Percentiles rank a stretch among this genome's conserved stretches.
Evolutionary conservation across 169 alveolate genomes (phyloP).

Genomic region (Plasmodium fragile): DNA sequence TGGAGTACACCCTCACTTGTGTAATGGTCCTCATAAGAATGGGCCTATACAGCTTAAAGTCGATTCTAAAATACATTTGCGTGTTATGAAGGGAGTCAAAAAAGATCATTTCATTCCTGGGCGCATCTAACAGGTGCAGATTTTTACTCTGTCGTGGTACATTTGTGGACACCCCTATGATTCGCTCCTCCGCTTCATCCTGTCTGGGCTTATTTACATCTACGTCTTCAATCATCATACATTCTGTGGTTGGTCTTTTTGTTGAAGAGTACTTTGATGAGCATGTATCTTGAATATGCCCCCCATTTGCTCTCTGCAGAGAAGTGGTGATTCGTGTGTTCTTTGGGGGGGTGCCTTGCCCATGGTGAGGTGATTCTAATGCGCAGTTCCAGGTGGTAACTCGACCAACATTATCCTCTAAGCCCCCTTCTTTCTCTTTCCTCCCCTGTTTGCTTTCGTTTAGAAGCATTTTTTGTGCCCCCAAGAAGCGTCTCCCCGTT

Average conservation of each 20-base stretch:
- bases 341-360: neutral
- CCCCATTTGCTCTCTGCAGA: neutral
- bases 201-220: neutral
- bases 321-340: neutral
- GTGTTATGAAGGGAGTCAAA: neutral
- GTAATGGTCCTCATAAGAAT: conserved; percentile 46
- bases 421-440: neutral
- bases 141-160: neutral
- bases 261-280: neutral
- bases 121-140: neutral
- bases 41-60: conserved; percentile 66
- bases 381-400: neutral
- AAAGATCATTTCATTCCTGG: neutral
- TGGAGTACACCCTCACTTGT: conserved; percentile 24
- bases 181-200: neutral
- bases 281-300: neutral
- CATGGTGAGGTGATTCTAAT: neutral
- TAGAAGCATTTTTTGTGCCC: neutral
- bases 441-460: neutral
- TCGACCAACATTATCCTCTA: neutral
- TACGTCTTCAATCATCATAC: neutral
- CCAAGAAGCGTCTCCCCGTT: neutral
- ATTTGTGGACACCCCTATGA: neutral
- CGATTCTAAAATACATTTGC: conserved; percentile 21
- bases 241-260: neutral